phyloP scores from a whole-genome alignment of 2,329 filamentous ascomycete genomes.

The Ophiosphaerella herpotricha region DNA sequence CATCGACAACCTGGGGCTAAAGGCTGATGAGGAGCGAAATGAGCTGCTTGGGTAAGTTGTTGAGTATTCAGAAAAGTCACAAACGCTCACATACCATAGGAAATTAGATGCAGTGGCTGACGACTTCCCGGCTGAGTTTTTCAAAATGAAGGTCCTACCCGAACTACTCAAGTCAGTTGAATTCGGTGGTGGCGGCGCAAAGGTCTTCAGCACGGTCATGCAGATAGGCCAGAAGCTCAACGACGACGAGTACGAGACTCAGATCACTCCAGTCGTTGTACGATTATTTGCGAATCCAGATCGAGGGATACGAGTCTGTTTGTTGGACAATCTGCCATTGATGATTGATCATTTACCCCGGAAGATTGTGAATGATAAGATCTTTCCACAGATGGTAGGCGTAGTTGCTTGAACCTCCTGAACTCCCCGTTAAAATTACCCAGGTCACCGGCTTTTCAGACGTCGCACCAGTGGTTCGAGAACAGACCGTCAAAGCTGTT shows the following conservation, averaged over 20 bases:
- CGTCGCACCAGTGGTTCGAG: slow-evolving; percentile 84
- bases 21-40: slow-evolving; percentile 81
- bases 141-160: slow-evolving; percentile 94
- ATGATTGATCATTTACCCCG: slow-evolving; percentile 92
- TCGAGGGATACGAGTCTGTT: slow-evolving; percentile 84
- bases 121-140: slow-evolving; percentile 97
- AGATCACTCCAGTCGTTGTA: slow-evolving; percentile 83
- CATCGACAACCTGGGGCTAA: slow-evolving; percentile 89
- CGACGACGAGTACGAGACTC: slow-evolving; percentile 85
- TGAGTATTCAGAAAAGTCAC: not conserved
- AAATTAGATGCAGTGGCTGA: slow-evolving; percentile 86
- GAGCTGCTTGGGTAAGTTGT: slow-evolving; percentile 70
- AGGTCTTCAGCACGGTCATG: slow-evolving; percentile 84
- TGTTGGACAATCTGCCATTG: slow-evolving; percentile 82
- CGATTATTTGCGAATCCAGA: slow-evolving; percentile 90
- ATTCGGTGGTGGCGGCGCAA: slow-evolving; percentile 92
- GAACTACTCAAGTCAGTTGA: slow-evolving; percentile 99
- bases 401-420: rapidly evolving
- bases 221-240: slow-evolving; percentile 88
- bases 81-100: slow-evolving; percentile 39
- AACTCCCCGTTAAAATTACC: slow-evolving; percentile 28
- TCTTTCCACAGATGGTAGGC: slow-evolving; percentile 86
- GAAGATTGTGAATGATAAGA: slow-evolving; percentile 91
- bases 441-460: slow-evolving; percentile 95
- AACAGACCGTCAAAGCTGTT: slow-evolving; percentile 95